Evolutionary conservation across 1,139 yeast genomes (phyloP), one percentile per base, ranked within the genome.

Genomic region (Eremothecium sinecaudum): DNA sequence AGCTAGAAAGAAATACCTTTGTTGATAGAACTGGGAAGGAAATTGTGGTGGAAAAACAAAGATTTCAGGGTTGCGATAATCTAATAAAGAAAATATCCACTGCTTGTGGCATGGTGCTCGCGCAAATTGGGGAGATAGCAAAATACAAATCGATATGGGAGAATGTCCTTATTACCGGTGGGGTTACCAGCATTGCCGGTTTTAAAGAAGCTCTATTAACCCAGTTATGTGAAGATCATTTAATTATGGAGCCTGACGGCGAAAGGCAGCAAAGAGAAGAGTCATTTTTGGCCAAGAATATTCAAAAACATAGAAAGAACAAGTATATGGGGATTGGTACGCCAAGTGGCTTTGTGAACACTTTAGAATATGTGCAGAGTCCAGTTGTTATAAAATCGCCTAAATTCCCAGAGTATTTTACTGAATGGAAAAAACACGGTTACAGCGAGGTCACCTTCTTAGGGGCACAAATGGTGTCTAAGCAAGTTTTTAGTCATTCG

Each of bases 341-440:
- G 8, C 25, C 22, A 5, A 14, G 21, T 5, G 30, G 30, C 4
- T 63, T 61, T 17, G 31, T 50, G 12, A 45, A 46, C 19, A 40
- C 39, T n/a, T 30, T 54, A 5, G 60, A 55, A 34, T 55, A 55
- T 32, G 38, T 40, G 16, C 96, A 87, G 59, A 87, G 79, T 1
- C 97, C 97, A 12, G 74, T 77, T 14, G 66, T 76, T 9, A 71
- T 87, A 36, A 75, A 71, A 46, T 56, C 75, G 35, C 75, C 79
- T 20, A 79, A 79, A 48, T 70, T 75, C 53, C 93, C 96, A 0
- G 97, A 87, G 34, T 87, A 90, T 58, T 90, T 90, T 61, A 84
- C 94, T 1, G 95, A 84, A 48, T 90, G 97, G 97, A 87, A 87
- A 59, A 77, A 77, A 47, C 72, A 74, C 28, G 84, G 83, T 2